Conservation (phyloP, 2,329 filamentous ascomycete species). For the Botryotinia globosa region DNA sequence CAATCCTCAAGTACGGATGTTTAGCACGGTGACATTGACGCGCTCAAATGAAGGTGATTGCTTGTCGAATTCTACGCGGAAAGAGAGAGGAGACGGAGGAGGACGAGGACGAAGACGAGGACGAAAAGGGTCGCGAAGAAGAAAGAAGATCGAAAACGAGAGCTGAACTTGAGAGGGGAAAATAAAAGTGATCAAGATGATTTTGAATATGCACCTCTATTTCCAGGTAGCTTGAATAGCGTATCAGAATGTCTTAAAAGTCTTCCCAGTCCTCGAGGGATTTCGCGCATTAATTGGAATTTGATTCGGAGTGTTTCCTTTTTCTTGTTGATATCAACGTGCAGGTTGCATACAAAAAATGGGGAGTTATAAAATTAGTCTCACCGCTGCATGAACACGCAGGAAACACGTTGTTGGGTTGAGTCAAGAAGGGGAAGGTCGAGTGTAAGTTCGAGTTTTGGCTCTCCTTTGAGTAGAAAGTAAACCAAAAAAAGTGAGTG, state of each 20-base stretch:
- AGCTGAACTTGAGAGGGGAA: neutral
- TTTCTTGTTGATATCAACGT: conserved; percentile 9
- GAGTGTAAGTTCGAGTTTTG: neutral
- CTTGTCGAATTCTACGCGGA: neutral
- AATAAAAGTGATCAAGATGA: conserved; percentile 7
- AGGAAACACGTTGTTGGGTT: conserved; percentile 12
- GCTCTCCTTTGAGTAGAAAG: conserved; percentile 6
- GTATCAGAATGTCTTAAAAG: conserved; percentile 18
- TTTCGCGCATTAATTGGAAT: neutral
- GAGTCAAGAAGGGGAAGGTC: neutral
- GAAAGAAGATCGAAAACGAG: conserved; percentile 10
- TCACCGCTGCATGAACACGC: conserved; percentile 18
- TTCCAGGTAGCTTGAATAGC: neutral
- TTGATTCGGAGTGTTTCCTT: conserved; percentile 1
- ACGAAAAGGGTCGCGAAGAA: conserved; percentile 5
- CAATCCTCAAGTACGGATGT: conserved; percentile 6
- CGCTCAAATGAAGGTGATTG: neutral
- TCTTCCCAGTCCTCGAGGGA: neutral
- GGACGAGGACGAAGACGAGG: neutral
- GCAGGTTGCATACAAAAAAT: conserved; percentile 17
- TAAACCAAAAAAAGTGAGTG: conserved; percentile 8
- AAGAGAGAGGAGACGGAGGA: neutral
- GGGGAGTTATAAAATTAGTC: conserved; percentile 16
- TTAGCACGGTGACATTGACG: conserved; percentile 20
- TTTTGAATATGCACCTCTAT: conserved; percentile 11